These are phyloP conservation scores for Curvularia verruculosa DNA, from an alignment of 2,329 filamentous ascomycete species.

Conservation along the genomic window DNA sequence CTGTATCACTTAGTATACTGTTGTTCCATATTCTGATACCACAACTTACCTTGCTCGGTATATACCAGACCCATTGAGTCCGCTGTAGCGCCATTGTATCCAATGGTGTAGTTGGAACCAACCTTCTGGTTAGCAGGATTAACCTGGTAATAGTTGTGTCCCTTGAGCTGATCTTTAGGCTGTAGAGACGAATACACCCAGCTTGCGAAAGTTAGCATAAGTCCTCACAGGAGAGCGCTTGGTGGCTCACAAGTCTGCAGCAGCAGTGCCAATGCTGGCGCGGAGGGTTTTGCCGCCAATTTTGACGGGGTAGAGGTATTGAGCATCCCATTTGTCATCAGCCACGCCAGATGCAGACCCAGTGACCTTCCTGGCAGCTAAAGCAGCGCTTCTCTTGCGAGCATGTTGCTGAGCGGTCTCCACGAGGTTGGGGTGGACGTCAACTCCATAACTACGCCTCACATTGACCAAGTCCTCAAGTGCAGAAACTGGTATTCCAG, in stretches of 20 bases:
- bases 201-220: background rate
- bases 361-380: background rate
- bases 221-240: background rate
- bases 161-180: background rate
- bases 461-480: background rate
- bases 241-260: background rate
- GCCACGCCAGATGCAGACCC: background rate
- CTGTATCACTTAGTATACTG: background rate
- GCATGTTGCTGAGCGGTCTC: background rate
- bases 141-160: background rate
- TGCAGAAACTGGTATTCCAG: background rate
- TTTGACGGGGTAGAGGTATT: background rate
- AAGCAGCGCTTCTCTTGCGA: background rate
- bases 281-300: background rate
- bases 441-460: background rate
- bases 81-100: background rate
- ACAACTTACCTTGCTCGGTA: background rate
- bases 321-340: background rate
- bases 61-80: background rate
- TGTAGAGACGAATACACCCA: background rate
- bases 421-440: background rate
- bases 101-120: background rate
- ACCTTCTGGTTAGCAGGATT: background rate
- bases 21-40: background rate
- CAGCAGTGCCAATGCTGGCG: background rate